Base-by-base conservation (phyloP, 768 basidiomycete species). In the Flagelloscypha sp. region DNA sequence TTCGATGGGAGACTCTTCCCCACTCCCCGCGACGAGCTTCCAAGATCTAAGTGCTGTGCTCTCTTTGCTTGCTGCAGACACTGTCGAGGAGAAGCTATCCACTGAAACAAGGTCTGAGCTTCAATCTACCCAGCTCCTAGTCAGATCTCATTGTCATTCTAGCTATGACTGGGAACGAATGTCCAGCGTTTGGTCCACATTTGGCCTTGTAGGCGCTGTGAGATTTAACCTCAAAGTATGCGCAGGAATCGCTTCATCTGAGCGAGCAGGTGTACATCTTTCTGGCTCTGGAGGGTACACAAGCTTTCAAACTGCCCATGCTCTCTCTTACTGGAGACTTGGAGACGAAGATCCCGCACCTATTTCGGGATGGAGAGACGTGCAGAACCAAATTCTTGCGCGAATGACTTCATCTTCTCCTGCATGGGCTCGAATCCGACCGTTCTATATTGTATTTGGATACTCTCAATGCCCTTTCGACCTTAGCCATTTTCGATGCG, bases 41-140 rank as follows among this genome's bases (percentile, higher is more conserved):
- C 30, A 32, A 19, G 30, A 32, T 16, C 30, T 32, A 9, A 32
- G 30, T 32, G 30, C 30, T 32, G 30, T 32, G 17, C 30, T 32
- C 30, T 9, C 10, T 19, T 16, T 32, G 9, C 16, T 32, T 19
- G 30, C 30, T 32, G 30, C 30, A 9, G 30, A 32, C 17, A 19
- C 30, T 9, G 30, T 32, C 30, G 30, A 32, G 17, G 16, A 32
- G 17, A 32, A 32, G 17, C 9, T 32, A 9, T 32, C 12, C 30
- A 16, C 9, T 15, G 9, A n/a, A n/a, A n/a, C n/a, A n/a, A n/a
- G n/a, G n/a, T n/a, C n/a, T n/a, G n/a, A n/a, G n/a, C n/a, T n/a
- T n/a, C n/a, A n/a, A n/a, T n/a, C n/a, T n/a, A n/a, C n/a, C n/a
- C n/a, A n/a, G n/a, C n/a, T n/a, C n/a, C n/a, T n/a, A n/a, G n/a